Conservation (phyloP, 2,329 filamentous ascomycete genomes). For the Colletotrichum cereale region DNA sequence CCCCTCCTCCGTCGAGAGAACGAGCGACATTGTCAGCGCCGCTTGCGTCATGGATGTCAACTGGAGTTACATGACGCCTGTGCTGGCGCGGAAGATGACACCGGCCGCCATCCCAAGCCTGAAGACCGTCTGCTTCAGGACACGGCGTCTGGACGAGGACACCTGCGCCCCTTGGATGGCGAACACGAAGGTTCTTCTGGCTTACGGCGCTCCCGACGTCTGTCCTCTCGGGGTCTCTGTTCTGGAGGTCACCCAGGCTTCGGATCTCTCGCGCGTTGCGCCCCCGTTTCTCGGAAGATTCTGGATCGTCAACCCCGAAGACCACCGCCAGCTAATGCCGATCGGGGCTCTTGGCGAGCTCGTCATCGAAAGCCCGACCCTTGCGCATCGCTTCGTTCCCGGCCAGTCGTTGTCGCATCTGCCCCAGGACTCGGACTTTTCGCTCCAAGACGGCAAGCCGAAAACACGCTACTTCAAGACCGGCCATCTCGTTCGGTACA, state of each 20-base stretch:
- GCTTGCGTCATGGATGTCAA: conserved; percentile 65
- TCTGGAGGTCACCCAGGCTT: conserved; percentile 54
- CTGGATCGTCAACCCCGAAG: conserved; percentile 66
- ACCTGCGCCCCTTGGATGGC: conserved; percentile 61
- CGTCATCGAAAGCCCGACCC: conserved; percentile 68
- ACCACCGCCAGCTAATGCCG: conserved; percentile 63
- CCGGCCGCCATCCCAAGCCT: conserved; percentile 53
- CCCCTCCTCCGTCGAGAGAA: conserved; percentile 62
- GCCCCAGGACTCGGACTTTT: conserved; percentile 41
- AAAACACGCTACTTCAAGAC: conserved; percentile 61
- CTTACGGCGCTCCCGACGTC: conserved; percentile 64
- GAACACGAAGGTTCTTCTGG: conserved; percentile 60
- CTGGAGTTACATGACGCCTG: conserved; percentile 69
- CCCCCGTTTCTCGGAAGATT: conserved; percentile 63
- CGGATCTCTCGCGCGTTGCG: conserved; percentile 57
- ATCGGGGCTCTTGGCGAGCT: conserved; percentile 69
- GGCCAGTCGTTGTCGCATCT: conserved; percentile 47
- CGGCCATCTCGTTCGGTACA: conserved; percentile 63
- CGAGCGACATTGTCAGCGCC: conserved; percentile 62
- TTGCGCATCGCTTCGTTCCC: conserved; percentile 54
- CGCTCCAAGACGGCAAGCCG: conserved; percentile 44
- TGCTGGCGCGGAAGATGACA: conserved; percentile 63
- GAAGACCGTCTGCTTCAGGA: conserved; percentile 60
- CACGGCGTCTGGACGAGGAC: conserved; percentile 63
- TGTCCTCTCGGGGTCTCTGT: conserved; percentile 66